Evolutionary conservation across 163 green algal genomes (phyloP).

Genomic region (Prototheca cutis): DNA sequence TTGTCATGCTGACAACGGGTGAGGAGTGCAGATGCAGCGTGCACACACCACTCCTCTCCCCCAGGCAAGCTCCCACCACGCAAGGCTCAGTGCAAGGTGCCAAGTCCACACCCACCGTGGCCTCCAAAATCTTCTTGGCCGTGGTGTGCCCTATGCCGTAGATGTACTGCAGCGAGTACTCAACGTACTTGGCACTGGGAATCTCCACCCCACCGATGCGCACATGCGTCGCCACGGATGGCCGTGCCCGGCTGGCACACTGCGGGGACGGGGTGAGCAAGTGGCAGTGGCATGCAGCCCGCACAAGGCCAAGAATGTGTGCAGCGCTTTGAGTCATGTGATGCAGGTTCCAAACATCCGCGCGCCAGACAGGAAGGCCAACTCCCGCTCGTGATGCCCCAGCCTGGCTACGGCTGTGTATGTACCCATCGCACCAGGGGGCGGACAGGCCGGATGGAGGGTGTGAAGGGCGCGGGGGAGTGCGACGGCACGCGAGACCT

Average conservation of each 20-base stretch:
- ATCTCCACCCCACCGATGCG: conserved; percentile 92
- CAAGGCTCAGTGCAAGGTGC: background rate
- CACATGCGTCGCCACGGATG: conserved; percentile 19
- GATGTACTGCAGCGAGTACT: conserved; percentile 95
- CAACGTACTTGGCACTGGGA: conserved; percentile 91
- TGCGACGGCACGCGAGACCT: no score
- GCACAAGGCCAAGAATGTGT: background rate
- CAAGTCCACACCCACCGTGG: conserved; percentile 45
- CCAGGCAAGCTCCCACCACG: conserved; percentile 5
- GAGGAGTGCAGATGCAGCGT: no score
- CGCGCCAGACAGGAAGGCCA: background rate
- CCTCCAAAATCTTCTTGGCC: conserved; percentile 73
- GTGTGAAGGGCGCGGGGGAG: background rate
- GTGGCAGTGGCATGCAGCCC: background rate
- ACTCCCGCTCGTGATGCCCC: no score
- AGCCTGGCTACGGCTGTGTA: no score
- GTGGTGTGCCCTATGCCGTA: conserved; percentile 87
- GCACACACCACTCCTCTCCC: no score
- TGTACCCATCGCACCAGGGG: conserved; percentile 15
- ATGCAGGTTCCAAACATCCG: background rate
- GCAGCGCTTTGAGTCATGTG: background rate
- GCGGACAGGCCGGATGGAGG: conserved; percentile 6
- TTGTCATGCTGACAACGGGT: no score
- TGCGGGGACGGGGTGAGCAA: background rate
- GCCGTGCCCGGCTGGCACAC: conserved; percentile 13